Conservation (phyloP, 345 rosid species). For the Aurinia saxatilis region DNA sequence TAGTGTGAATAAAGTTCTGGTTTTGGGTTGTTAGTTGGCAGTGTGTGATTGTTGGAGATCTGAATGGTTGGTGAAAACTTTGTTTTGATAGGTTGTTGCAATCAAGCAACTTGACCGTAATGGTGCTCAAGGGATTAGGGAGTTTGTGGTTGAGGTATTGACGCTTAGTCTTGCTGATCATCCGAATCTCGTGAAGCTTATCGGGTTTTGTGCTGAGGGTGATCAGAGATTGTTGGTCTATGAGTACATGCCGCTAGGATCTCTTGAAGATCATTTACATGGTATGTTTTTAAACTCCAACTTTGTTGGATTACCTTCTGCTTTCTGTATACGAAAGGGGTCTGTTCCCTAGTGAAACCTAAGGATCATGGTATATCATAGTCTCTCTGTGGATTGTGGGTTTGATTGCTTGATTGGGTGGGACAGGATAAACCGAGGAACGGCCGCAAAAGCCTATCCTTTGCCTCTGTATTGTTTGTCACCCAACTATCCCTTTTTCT, state of each 20-base stretch:
- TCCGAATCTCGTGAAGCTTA: constrained; percentile 77
- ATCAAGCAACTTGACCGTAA: constrained; percentile 84
- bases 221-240: constrained; percentile 83
- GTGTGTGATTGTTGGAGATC: constrained; percentile 9
- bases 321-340: not conserved
- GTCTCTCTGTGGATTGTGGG: not conserved
- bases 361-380: constrained; percentile 1
- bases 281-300: constrained; percentile 36
- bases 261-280: constrained; percentile 74
- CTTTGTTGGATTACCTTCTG: not conserved
- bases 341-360: not conserved
- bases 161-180: constrained; percentile 73
- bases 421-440: not conserved
- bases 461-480: not conserved
- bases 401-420: constrained; percentile 13
- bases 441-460: not conserved
- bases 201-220: constrained; percentile 87
- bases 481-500: not conserved
- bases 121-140: constrained; percentile 80
- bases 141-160: constrained; percentile 79
- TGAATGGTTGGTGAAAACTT: not conserved
- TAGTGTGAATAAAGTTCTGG: not conserved
- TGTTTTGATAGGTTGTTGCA: constrained; percentile 55
- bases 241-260: constrained; percentile 82
- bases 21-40: not conserved